Conservation (phyloP, 495 filamentous ascomycete species). For the Trichoderma reesei region DNA sequence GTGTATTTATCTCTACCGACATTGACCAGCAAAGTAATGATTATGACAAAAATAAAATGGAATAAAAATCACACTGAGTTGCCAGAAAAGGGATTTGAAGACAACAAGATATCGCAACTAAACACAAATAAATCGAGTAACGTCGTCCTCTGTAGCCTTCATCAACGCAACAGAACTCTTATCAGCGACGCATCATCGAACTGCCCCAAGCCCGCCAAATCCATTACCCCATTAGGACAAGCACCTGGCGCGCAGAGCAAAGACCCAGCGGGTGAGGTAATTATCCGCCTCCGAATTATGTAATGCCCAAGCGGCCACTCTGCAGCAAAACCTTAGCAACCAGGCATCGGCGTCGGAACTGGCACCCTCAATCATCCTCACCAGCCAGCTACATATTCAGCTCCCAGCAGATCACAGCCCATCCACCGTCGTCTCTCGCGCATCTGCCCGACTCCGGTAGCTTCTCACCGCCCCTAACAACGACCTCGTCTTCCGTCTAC, state of each 20-base stretch:
- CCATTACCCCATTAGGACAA: background rate
- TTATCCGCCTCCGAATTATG: constrained; percentile 8
- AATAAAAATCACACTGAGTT: too few species aligned
- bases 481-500: background rate
- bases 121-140: too few species aligned
- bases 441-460: background rate
- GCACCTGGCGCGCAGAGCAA: background rate
- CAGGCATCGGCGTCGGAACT: constrained; percentile 5
- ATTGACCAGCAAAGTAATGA: too few species aligned
- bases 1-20: too few species aligned
- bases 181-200: too few species aligned
- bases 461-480: background rate
- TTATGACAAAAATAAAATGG: too few species aligned
- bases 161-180: too few species aligned
- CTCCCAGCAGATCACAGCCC: background rate
- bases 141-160: too few species aligned
- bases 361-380: constrained; percentile 4
- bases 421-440: background rate
- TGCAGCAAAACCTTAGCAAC: constrained; percentile 7
- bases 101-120: too few species aligned
- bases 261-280: constrained; percentile 1
- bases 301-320: background rate
- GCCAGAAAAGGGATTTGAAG: too few species aligned
- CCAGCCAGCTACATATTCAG: background rate
- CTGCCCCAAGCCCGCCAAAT: background rate